Percentiles rank a stretch among this genome's conserved stretches.
These are phyloP conservation scores for Trichosporon inkin DNA, from an alignment of 1,284 basidiomycete species.

Conservation along the genomic window DNA sequence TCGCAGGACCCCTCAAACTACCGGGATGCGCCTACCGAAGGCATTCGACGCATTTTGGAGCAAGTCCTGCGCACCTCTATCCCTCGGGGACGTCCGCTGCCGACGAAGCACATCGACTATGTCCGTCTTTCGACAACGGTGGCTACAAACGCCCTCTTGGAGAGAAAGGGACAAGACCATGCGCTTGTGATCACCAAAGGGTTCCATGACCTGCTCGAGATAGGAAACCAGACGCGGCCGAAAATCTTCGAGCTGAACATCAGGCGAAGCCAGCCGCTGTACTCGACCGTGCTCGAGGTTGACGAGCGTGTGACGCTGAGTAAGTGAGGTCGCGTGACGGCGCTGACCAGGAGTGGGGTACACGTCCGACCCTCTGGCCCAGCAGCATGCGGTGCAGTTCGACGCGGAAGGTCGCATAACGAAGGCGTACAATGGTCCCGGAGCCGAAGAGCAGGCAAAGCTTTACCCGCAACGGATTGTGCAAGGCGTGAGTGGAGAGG, in stretches of 20 bases:
- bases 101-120: constrained; percentile 83
- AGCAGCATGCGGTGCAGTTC: constrained; percentile 70
- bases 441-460: constrained; percentile 18
- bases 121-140: constrained; percentile 92
- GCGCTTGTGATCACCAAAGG: constrained; percentile 70
- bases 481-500: constrained; percentile 81
- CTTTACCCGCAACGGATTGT: constrained; percentile 55
- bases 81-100: constrained; percentile 47
- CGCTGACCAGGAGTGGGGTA: constrained; percentile 60
- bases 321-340: constrained; percentile 54
- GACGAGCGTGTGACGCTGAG: constrained; percentile 59
- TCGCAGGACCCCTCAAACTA: constrained; percentile 84
- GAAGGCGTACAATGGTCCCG: constrained; percentile 62
- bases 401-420: constrained; percentile 61
- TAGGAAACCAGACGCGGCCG: constrained; percentile 49
- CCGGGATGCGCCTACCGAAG: constrained; percentile 80
- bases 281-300: constrained; percentile 52
- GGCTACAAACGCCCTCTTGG: constrained; percentile 88
- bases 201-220: constrained; percentile 51
- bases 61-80: constrained; percentile 58
- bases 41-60: constrained; percentile 85
- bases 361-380: constrained; percentile 77
- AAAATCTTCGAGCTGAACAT: constrained; percentile 50
- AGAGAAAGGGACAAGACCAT: constrained; percentile 86
- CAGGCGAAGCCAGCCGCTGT: constrained; percentile 51